Percentiles rank a stretch among this genome's conserved stretches.
Evolutionary conservation across 2,329 filamentous ascomycete genomes (phyloP).

Genomic region (Plenodomus tracheiphilus): DNA sequence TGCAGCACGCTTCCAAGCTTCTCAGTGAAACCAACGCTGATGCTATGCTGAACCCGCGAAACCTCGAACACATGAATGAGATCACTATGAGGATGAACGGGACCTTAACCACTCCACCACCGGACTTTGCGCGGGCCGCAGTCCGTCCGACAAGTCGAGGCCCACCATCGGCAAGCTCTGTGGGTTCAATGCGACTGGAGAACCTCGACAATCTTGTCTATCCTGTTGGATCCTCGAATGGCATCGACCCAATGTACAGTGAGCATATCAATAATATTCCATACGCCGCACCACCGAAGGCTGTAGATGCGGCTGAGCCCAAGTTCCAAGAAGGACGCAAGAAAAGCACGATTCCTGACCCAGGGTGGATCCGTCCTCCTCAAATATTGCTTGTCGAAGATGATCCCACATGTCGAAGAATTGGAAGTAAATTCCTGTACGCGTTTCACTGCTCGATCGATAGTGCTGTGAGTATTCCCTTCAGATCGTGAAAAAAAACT

Average conservation of each 20-base stretch:
- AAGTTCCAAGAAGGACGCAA: constrained; percentile 59
- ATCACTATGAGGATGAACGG: constrained; percentile 59
- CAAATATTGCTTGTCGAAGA: constrained; percentile 90
- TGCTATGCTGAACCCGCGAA: constrained; percentile 64
- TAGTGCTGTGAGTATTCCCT: constrained; percentile 57
- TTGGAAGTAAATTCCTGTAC: constrained; percentile 68
- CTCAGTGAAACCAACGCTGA: constrained; percentile 68
- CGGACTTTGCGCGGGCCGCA: constrained; percentile 56
- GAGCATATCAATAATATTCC: constrained; percentile 95
- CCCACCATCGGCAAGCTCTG: constrained; percentile 54
- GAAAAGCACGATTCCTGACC: constrained; percentile 64
- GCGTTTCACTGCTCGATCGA: constrained; percentile 67
- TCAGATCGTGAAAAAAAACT: background rate
- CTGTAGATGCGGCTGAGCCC: constrained; percentile 54
- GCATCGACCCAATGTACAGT: constrained; percentile 91
- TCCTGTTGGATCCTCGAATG: constrained; percentile 85
- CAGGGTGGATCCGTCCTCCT: constrained; percentile 69
- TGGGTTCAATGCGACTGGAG: constrained; percentile 56
- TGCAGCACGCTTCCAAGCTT: constrained; percentile 69
- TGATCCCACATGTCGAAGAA: constrained; percentile 67
- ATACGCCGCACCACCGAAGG: constrained; percentile 74
- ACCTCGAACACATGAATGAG: constrained; percentile 67
- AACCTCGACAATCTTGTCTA: constrained; percentile 79
- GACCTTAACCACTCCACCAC: constrained; percentile 60
- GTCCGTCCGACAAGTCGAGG: constrained; percentile 51